Percentiles rank a stretch among this genome's conserved stretches.
phyloP scores from a whole-genome alignment of 768 basidiomycete species.

The Tubosaeta brunneosetosa region DNA sequence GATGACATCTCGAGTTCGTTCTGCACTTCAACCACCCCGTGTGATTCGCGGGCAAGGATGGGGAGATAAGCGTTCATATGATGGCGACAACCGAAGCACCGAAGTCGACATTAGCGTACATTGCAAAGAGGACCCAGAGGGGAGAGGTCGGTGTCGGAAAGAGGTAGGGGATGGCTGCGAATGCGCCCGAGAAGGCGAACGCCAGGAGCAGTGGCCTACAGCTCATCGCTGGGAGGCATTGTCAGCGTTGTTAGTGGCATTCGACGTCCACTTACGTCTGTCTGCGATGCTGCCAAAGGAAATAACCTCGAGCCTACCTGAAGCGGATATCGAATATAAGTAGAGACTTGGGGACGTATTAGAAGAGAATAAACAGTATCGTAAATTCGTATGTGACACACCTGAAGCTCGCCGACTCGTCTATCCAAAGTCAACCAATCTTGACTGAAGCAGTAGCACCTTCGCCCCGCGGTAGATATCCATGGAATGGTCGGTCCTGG shows the following conservation, averaged over 20 bases:
- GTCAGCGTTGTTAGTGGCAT: not conserved
- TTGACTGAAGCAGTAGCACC: slow-evolving; percentile 53
- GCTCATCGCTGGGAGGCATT: slow-evolving; percentile 47
- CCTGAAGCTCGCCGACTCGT: slow-evolving; percentile 93
- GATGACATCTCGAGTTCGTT: slow-evolving; percentile 31
- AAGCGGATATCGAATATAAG: slow-evolving; percentile 83
- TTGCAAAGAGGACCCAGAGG: too few species aligned
- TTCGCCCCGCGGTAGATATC: slow-evolving; percentile 11
- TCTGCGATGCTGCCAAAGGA: slow-evolving; percentile 92
- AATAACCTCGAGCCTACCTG: too few species aligned
- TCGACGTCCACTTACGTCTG: slow-evolving; percentile 54
- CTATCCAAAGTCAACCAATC: slow-evolving; percentile 84
- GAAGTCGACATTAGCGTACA: slow-evolving; percentile 78
- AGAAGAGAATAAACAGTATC: not conserved
- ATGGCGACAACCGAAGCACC: slow-evolving; percentile 84
- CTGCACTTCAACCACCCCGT: slow-evolving; percentile 33
- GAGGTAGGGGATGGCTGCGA: too few species aligned
- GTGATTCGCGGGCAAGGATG: slow-evolving; percentile 51
- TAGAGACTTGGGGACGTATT: slow-evolving; percentile 57
- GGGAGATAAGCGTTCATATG: slow-evolving; percentile 91
- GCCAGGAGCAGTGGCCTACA: slow-evolving; percentile 73
- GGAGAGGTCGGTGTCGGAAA: too few species aligned
- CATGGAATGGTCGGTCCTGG: slow-evolving; percentile 69
- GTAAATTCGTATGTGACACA: slow-evolving; percentile 29
- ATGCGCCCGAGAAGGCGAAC: slow-evolving; percentile 42